Evolutionary conservation across 176 grass and related monocot species (phyloP).

Genomic region (Juncus effusus): DNA sequence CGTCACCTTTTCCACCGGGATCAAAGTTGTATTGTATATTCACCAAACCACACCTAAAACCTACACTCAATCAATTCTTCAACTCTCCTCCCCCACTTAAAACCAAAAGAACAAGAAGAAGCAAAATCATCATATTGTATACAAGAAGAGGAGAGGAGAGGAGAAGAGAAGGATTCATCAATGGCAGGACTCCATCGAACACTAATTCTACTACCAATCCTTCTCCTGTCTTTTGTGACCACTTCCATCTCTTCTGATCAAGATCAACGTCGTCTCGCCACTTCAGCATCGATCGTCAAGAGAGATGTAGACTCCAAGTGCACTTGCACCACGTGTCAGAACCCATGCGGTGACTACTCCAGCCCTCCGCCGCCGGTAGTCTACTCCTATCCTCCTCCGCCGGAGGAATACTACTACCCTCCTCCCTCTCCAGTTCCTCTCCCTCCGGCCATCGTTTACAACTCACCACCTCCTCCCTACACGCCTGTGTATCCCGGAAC

Average conservation of each 20-base stretch:
- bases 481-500: constrained; percentile 13
- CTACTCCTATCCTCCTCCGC: constrained; percentile 7
- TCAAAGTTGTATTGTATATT: constrained; percentile 21
- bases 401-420: constrained; percentile 27
- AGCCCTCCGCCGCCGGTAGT: constrained; percentile 54
- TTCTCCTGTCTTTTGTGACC: neutral
- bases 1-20: constrained; percentile 35
- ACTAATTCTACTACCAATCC: neutral
- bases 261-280: constrained; percentile 12
- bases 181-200: neutral
- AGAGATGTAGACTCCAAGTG: constrained; percentile 22
- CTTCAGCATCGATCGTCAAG: neutral
- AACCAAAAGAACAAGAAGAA: constrained; percentile 15
- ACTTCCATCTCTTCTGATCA: neutral
- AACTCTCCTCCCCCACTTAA: constrained; percentile 2
- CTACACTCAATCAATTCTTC: constrained; percentile 16
- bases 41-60: constrained; percentile 22
- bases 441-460: constrained; percentile 7
- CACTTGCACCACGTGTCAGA: constrained; percentile 41
- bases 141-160: neutral
- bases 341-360: constrained; percentile 50
- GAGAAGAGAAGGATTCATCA: neutral
- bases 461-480: constrained; percentile 32
- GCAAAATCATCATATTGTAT: neutral
- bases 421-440: constrained; percentile 28